A percentile compares a stretch with the other conserved stretches of the same genome.
These are phyloP conservation scores for Medicago truncatula DNA, from an alignment of 306 rosid genomes.

Conservation along the genomic window DNA sequence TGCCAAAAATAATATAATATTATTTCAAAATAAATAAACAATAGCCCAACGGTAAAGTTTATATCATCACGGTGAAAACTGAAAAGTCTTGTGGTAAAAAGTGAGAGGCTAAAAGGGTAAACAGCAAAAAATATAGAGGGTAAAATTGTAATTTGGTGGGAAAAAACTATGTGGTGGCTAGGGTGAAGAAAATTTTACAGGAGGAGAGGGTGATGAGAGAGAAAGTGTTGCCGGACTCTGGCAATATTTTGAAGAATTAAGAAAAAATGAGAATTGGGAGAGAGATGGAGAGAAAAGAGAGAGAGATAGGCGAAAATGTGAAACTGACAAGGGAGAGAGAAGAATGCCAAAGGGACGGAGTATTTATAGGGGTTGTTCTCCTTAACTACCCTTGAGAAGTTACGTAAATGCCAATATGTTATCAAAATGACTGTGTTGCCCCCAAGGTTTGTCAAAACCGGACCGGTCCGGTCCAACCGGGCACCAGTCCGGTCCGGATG, in stretches of 20 bases:
- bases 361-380: constrained; percentile 48
- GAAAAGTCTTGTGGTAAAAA: too few species aligned
- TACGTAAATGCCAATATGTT: not conserved
- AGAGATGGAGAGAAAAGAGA: not conserved
- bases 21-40: not conserved
- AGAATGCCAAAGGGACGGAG: constrained; percentile 18
- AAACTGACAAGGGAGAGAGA: not conserved
- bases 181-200: not conserved
- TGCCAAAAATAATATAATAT: not conserved
- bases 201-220: constrained; percentile 5
- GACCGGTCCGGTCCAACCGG: too few species aligned
- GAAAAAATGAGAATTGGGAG: not conserved
- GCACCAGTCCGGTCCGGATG: too few species aligned
- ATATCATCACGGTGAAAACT: not conserved
- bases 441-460: too few species aligned
- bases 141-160: not conserved
- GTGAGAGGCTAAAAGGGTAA: too few species aligned
- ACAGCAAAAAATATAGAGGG: not conserved
- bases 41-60: not conserved
- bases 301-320: not conserved
- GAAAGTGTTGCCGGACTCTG: constrained; percentile 33
- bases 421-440: constrained; percentile 7
- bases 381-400: constrained; percentile 12
- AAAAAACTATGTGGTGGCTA: not conserved
- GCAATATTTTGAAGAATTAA: not conserved